Percentiles rank a stretch among this genome's conserved stretches.
phyloP scores from a whole-genome alignment of 305 asterid species.

The Solanum hybrid region DNA sequence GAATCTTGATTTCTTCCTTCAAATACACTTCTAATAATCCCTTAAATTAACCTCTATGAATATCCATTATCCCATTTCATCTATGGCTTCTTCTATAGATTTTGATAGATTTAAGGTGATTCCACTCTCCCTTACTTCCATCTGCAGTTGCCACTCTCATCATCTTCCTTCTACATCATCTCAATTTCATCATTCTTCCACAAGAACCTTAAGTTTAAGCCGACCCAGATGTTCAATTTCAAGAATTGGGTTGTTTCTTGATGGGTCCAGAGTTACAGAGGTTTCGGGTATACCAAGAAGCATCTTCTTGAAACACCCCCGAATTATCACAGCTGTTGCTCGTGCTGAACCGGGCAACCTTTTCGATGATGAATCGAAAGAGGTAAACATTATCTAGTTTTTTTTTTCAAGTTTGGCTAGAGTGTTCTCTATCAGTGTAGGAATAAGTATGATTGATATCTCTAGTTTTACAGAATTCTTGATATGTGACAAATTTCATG shows the following conservation, averaged over 20 bases:
- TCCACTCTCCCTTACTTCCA: constrained; percentile 36
- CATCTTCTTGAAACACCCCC: neutral
- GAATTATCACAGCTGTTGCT: constrained; percentile 1
- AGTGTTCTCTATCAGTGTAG: neutral
- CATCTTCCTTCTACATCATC: neutral
- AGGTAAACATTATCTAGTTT: neutral
- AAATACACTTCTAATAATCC: neutral
- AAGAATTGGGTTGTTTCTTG: constrained; percentile 22
- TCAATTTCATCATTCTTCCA: neutral
- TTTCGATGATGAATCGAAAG: neutral
- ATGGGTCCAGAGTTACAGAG: neutral
- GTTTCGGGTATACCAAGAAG: constrained; percentile 2
- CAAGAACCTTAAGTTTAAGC: constrained; percentile 10
- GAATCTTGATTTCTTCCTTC: neutral
- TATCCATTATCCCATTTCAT: neutral
- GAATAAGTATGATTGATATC: neutral
- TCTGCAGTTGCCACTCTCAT: constrained; percentile 24
- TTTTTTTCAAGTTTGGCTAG: neutral
- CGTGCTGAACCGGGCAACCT: neutral
- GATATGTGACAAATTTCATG: neutral
- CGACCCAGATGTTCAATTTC: constrained; percentile 21
- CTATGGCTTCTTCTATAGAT: constrained; percentile 20
- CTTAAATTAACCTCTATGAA: neutral
- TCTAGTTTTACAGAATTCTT: neutral
- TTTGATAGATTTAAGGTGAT: constrained; percentile 35